Conservation (phyloP, 2,329 filamentous ascomycete genomes). For the Colletotrichum sp. region DNA sequence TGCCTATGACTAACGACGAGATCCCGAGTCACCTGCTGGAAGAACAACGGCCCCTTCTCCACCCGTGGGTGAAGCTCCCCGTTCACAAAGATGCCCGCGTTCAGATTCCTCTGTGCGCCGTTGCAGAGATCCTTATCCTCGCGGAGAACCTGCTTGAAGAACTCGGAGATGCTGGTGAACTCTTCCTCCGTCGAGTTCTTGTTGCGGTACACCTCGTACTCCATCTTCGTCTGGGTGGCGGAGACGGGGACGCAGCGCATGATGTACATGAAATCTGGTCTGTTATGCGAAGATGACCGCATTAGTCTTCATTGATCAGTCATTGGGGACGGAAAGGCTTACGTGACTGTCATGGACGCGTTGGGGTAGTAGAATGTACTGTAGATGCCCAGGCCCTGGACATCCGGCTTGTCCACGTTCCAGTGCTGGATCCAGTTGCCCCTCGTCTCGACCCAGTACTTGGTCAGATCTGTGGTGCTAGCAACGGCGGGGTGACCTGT, state of each 20-base stretch:
- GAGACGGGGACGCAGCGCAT: conserved; percentile 52
- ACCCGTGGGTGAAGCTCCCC: conserved; percentile 47
- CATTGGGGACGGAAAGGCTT: rapidly evolving
- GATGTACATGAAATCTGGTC: conserved; percentile 52
- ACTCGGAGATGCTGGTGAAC: conserved; percentile 48
- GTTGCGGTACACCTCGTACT: conserved; percentile 58
- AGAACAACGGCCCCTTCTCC: neutral
- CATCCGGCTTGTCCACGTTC: conserved; percentile 38
- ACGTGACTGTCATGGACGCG: neutral
- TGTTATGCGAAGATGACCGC: rapidly evolving
- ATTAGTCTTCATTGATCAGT: too few species aligned
- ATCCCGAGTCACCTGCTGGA: neutral
- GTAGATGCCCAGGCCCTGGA: conserved; percentile 35
- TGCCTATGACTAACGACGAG: neutral
- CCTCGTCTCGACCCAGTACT: conserved; percentile 42
- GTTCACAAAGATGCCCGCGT: conserved; percentile 54
- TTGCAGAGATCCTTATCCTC: conserved; percentile 59
- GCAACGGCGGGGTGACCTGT: conserved; percentile 52
- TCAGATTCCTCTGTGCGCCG: conserved; percentile 53
- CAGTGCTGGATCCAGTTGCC: conserved; percentile 39
- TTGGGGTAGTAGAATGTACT: conserved; percentile 27
- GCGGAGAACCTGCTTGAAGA: conserved; percentile 56
- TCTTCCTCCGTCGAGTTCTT: conserved; percentile 49
- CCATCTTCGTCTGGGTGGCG: conserved; percentile 46
- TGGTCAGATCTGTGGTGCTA: conserved; percentile 46